Evolutionary conservation across 352 stramenopile species (phyloP), one percentile per base, ranked within the genome.

Genomic region (Globisporangium ultimum): DNA sequence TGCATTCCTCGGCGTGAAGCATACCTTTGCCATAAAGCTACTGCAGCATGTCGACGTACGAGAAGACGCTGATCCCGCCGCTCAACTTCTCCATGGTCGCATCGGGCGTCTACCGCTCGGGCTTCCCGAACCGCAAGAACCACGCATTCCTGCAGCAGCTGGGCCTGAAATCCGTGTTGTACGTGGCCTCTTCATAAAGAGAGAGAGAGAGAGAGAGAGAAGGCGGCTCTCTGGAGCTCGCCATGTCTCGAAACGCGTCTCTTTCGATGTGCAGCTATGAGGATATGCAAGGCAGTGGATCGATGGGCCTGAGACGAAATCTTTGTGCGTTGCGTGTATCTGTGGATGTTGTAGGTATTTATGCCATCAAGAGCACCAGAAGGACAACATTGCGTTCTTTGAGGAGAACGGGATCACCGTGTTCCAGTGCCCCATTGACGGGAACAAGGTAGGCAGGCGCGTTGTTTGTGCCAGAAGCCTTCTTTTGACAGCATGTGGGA

Each of bases 11-110:
- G 12, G 24, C 48, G 9, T 36, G 28, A 5, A 53, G 48, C 46
- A 12, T 18, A n/a, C n/a, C n/a, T 12, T 41, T 36, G 28, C 28
- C 28, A 36, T 36, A 36, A 36, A 36, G 28, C 28, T 36, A 5
- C 7, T 6, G 28, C 28, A 36, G 28, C 22, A 91, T 93, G 84
- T 89, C 81, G 48, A 80, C 79, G 55, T 93, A 95, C 67, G 86
- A 93, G 68, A 93, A 91, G 74, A 93, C 80, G 58, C 72, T 93
- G 57, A 95, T 95, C 61, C 83, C 87, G 59, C 88, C 88, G 63
- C 79, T 95, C 55, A 96, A 96, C 67, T 96, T 95, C 66, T 92
- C 84, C 48, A 93, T 95, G 82, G 86, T 96, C 53, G 80, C 86
- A 47, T 87, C 80, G 28, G 88, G 86, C 50, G 84, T 96, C 48